Percentiles rank a stretch among this genome's conserved stretches.
Evolutionary conservation across 495 filamentous ascomycete species (phyloP).

Genomic region (Penicillium coffeae): DNA sequence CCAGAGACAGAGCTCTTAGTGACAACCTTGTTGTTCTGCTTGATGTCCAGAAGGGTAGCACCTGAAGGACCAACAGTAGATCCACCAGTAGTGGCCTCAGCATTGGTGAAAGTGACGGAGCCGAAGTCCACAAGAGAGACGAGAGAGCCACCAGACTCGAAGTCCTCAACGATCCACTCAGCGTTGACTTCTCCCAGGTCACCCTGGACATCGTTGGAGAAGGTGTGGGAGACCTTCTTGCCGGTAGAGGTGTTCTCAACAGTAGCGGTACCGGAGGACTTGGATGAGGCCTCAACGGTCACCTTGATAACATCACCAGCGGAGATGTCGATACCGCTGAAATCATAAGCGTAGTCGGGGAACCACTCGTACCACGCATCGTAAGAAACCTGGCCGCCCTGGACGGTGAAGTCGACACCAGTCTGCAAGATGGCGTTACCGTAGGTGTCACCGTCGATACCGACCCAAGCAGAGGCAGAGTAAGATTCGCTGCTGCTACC

Average conservation of each 20-base stretch:
- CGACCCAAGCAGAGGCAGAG: constrained; percentile 54
- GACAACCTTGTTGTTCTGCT: constrained; percentile 39
- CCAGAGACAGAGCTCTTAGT: constrained; percentile 39
- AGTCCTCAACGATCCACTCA: constrained; percentile 64
- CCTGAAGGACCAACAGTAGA: constrained; percentile 30
- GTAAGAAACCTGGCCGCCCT: constrained; percentile 29
- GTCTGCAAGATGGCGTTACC: constrained; percentile 53
- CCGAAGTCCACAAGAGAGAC: constrained; percentile 54
- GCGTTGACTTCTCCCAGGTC: constrained; percentile 38
- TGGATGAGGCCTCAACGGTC: constrained; percentile 44
- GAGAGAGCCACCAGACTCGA: constrained; percentile 33
- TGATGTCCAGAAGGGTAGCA: constrained; percentile 46
- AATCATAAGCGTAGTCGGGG: constrained; percentile 50
- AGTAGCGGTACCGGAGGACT: constrained; percentile 42
- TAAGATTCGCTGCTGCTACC: constrained; percentile 33
- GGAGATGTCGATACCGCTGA: constrained; percentile 43
- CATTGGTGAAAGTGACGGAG: constrained; percentile 45
- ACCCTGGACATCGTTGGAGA: constrained; percentile 26
- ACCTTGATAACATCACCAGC: constrained; percentile 53
- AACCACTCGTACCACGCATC: constrained; percentile 27
- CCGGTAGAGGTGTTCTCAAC: constrained; percentile 23
- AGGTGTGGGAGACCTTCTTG: constrained; percentile 43
- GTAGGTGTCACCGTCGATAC: constrained; percentile 56
- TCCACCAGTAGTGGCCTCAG: constrained; percentile 26
- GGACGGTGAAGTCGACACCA: constrained; percentile 52